These are phyloP conservation scores for Candida jianshihensis DNA, from an alignment of 805 yeast genomes.

Conservation along the genomic window DNA sequence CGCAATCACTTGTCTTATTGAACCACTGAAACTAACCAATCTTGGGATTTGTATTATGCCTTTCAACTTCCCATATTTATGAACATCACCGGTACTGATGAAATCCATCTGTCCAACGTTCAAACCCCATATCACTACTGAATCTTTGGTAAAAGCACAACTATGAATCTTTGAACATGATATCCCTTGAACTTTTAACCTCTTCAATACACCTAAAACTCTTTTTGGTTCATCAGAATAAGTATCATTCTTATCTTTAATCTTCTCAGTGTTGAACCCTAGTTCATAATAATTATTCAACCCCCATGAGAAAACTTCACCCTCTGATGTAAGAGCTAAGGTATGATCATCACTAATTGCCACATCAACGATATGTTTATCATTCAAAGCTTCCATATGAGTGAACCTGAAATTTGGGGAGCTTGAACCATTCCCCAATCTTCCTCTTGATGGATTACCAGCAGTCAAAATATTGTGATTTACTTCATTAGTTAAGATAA, in stretches of 20 bases:
- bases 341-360: conserved; percentile 64
- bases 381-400: conserved; percentile 32
- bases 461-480: conserved; percentile 45
- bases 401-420: conserved; percentile 38
- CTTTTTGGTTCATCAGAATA: conserved; percentile 23
- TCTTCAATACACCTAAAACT: conserved; percentile 21
- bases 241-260: conserved; percentile 20
- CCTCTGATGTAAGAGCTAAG: conserved; percentile 43
- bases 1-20: conserved; percentile 50
- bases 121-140: conserved; percentile 64
- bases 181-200: conserved; percentile 18
- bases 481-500: conserved; percentile 45
- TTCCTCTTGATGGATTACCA: conserved; percentile 66
- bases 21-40: conserved; percentile 27
- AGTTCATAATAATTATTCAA: conserved; percentile 60
- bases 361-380: conserved; percentile 27
- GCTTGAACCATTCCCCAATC: conserved; percentile 53
- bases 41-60: conserved; percentile 38
- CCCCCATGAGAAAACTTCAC: conserved; percentile 76
- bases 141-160: conserved; percentile 44
- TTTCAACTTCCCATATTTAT: conserved; percentile 23
- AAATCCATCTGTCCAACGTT: conserved; percentile 80
- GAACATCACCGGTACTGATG: conserved; percentile 24
- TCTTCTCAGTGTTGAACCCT: conserved; percentile 39
- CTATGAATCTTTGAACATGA: conserved; percentile 67